Percentiles rank a stretch among this genome's conserved stretches.
These are phyloP conservation scores for Penicillium sp. DNA, from an alignment of 2,329 filamentous ascomycete genomes.

Conservation along the genomic window DNA sequence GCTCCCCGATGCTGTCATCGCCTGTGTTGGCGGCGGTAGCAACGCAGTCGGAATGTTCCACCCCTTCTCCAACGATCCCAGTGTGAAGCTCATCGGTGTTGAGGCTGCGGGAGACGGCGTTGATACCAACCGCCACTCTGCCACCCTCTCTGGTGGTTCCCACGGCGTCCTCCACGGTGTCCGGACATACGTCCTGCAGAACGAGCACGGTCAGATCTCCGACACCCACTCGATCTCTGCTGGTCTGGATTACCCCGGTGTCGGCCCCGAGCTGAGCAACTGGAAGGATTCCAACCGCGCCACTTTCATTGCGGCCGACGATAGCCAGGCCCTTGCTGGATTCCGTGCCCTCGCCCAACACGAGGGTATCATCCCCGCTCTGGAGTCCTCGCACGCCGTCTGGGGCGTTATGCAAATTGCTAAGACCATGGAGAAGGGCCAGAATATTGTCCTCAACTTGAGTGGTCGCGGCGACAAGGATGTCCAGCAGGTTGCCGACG, in stretches of 20 bases:
- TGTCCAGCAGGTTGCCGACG: conserved; percentile 93
- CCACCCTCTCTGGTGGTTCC: conserved; percentile 73
- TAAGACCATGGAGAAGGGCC: conserved; percentile 78
- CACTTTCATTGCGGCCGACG: conserved; percentile 81
- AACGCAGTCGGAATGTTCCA: conserved; percentile 98
- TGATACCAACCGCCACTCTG: conserved; percentile 74
- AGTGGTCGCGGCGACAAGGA: conserved; percentile 96
- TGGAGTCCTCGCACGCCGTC: conserved; percentile 88
- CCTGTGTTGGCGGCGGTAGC: conserved; percentile 88
- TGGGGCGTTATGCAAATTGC: conserved; percentile 81
- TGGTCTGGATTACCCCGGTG: conserved; percentile 91
- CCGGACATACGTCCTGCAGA: conserved; percentile 87
- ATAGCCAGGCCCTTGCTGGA: conserved; percentile 77
- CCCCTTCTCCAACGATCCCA: conserved; percentile 76
- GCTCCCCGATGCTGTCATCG: conserved; percentile 89
- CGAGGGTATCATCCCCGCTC: conserved; percentile 92
- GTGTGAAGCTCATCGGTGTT: conserved; percentile 81
- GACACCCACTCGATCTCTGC: conserved; percentile 96
- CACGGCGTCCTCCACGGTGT: conserved; percentile 95
- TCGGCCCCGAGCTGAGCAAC: conserved; percentile 78
- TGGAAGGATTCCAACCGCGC: conserved; percentile 91
- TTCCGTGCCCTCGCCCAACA: conserved; percentile 77
- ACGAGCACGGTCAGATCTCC: conserved; percentile 81
- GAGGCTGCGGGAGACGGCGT: conserved; percentile 91
- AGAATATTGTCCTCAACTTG: conserved; percentile 89